Base-by-base conservation (phyloP, 2,329 filamentous ascomycete species). In the Tolypocladium capitatum region DNA sequence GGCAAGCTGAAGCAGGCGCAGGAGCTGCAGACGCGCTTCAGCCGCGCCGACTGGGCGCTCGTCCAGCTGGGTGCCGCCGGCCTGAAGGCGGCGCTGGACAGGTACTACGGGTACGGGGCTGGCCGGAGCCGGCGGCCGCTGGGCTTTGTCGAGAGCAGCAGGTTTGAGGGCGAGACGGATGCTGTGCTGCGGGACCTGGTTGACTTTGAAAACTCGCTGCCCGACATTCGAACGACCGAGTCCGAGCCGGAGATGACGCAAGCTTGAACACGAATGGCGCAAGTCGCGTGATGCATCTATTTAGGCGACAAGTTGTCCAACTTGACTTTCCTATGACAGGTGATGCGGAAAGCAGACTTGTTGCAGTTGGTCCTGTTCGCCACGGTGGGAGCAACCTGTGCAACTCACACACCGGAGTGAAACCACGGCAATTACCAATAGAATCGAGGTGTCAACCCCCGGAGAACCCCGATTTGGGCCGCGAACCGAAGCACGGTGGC, bases 1-100 rank as follows among this genome's bases (percentile, higher is more conserved):
- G 63, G 63, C 5, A 52, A 53, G 48, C 55, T 66, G 46, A 52
- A 54, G 46, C 61, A 65, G 48, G 67, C 66, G 20, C 56, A 62
- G 30, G 53, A 58, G 30, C 53, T 69, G 50, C 67, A 69, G 53
- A 63, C 63, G 9, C 53, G 52, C 16, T 51, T 62, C 48, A 57
- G 55, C 45, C 45, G 50, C 18, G 58, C 58, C 9, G 60, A 62
- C 42, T 62, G 59, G 60, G 55, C 57, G 13, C 54, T 61, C 11
- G 55, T 59, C 21, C 56, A 62, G 46, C 47, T 60, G 28, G 59
- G 59, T 14, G 52, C 62, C 9, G 52, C 59, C 1, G 59, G 60
- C 13, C 48, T 60, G 43, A 62, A 62, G 54, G 53, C 58, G 1
- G 55, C 56, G 6, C 4, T 41, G 38, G 38, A 27, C 38, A 41